A percentile compares a stretch with the other conserved stretches of the same genome.
Evolutionary conservation across 495 filamentous ascomycete species (phyloP).

Genomic region (Collariella sp.): DNA sequence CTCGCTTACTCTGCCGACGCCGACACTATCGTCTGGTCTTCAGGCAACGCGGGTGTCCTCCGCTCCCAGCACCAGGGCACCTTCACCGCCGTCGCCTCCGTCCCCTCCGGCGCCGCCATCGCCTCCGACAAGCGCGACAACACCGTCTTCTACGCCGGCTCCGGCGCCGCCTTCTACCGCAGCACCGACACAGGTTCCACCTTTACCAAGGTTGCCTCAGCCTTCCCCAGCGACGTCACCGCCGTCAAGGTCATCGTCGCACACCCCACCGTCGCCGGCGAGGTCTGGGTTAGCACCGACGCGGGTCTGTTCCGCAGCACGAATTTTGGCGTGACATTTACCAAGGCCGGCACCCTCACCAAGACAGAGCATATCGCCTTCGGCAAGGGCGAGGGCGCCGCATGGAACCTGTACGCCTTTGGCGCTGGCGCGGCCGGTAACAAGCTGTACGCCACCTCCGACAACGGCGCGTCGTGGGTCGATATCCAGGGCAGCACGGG

Average conservation of each 20-base stretch:
- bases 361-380: conserved; percentile 42
- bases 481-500: conserved; percentile 47
- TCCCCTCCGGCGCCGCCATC: conserved; percentile 40
- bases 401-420: conserved; percentile 44
- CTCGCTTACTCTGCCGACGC: conserved; percentile 47
- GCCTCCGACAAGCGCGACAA: conserved; percentile 46
- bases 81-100: conserved; percentile 37
- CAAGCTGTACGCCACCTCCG: conserved; percentile 44
- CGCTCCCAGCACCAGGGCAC: conserved; percentile 33
- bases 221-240: conserved; percentile 29
- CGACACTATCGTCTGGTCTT: conserved; percentile 44
- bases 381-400: conserved; percentile 27
- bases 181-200: conserved; percentile 37
- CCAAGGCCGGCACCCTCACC: conserved; percentile 25
- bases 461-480: conserved; percentile 42
- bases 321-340: conserved; percentile 42
- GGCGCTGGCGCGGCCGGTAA: conserved; percentile 36
- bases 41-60: conserved; percentile 32
- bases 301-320: conserved; percentile 45
- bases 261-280: conserved; percentile 41
- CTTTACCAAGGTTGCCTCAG: conserved; percentile 31
- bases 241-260: conserved; percentile 41
- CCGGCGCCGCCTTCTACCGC: conserved; percentile 37
- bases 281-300: conserved; percentile 47
- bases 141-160: conserved; percentile 46